phyloP scores from a whole-genome alignment of 129 eudicot genomes.

The Silybum marianum region DNA sequence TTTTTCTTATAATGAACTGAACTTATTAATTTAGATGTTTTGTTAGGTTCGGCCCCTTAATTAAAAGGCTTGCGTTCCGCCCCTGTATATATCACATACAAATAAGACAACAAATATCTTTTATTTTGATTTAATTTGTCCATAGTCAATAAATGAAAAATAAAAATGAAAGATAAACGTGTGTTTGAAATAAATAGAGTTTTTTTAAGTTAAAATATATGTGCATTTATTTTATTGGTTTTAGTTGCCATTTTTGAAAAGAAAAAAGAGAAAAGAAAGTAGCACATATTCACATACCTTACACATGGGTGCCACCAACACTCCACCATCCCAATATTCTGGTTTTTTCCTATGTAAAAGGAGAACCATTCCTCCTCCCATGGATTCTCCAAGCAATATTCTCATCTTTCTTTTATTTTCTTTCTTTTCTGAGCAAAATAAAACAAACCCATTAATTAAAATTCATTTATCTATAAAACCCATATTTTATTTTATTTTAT shows the following conservation, averaged over 20 bases:
- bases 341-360: constrained; percentile 80
- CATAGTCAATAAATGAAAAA: neutral
- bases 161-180: too few species aligned
- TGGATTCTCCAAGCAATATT: constrained; percentile 80
- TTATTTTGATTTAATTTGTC: neutral
- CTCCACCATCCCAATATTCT: constrained; percentile 86
- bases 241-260: constrained; percentile 18
- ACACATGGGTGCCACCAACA: constrained; percentile 95
- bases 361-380: constrained; percentile 95
- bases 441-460: neutral
- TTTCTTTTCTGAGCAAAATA: constrained; percentile 47
- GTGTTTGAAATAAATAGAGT: neutral
- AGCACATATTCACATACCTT: constrained; percentile 62
- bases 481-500: neutral
- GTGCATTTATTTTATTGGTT: neutral
- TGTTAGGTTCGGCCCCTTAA: too few species aligned
- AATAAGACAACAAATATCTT: neutral
- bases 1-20: too few species aligned
- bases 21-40: too few species aligned
- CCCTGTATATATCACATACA: too few species aligned
- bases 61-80: too few species aligned
- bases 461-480: neutral
- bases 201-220: neutral
- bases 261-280: neutral
- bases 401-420: constrained; percentile 72